These are phyloP conservation scores for Telfairia occidentalis DNA, from an alignment of 331 rosid species.

Conservation along the genomic window DNA sequence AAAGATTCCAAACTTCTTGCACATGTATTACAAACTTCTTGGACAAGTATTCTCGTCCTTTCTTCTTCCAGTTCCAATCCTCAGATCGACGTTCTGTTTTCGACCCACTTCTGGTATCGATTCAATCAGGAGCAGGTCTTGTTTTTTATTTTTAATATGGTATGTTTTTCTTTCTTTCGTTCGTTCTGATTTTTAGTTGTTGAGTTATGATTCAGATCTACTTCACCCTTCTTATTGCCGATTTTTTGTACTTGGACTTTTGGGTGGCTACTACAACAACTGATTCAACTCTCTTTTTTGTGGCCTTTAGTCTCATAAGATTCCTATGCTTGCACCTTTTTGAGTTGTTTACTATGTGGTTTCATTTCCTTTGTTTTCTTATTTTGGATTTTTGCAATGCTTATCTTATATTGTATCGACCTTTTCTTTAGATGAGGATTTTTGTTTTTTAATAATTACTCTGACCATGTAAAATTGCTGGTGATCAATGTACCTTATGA, in stretches of 20 bases:
- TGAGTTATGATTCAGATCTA: conserved; percentile 7
- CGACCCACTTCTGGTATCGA: too few species aligned
- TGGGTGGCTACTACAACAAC: not conserved
- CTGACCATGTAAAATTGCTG: not conserved
- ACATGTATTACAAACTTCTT: too few species aligned
- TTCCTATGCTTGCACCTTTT: not conserved
- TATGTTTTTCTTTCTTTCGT: too few species aligned
- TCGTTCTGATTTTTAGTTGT: not conserved
- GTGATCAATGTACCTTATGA: not conserved
- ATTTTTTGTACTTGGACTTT: not conserved
- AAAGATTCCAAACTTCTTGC: too few species aligned
- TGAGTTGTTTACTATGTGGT: not conserved
- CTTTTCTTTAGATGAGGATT: too few species aligned
- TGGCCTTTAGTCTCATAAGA: conserved; percentile 7
- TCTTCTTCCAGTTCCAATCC: too few species aligned
- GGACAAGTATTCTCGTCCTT: too few species aligned
- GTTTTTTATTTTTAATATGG: too few species aligned
- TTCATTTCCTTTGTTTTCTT: not conserved
- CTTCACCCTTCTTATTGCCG: not conserved
- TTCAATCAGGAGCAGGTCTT: too few species aligned
- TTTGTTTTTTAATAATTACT: not conserved
- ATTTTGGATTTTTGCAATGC: not conserved
- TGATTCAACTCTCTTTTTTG: not conserved
- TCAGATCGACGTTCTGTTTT: too few species aligned
- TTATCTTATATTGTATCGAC: too few species aligned